These are phyloP conservation scores for Rubroboletus pulcherrimus DNA, from an alignment of 768 basidiomycete genomes.

Conservation along the genomic window DNA sequence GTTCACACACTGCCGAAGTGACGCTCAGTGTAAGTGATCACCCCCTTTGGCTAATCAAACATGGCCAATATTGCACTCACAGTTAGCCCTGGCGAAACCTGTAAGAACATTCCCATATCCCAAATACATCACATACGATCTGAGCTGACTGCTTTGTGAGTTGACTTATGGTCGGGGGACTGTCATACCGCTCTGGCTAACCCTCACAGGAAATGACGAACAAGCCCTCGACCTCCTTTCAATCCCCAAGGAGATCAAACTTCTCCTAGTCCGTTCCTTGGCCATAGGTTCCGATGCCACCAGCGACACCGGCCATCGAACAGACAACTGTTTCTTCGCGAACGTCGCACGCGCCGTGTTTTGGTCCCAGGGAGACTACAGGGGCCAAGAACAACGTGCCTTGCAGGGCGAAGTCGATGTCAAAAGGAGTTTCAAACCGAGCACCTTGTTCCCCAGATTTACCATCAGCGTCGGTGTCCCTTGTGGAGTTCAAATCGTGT, in stretches of 20 bases:
- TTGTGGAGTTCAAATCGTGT: neutral
- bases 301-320: conserved; percentile 35
- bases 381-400: conserved; percentile 31
- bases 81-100: conserved; percentile 51
- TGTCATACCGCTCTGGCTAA: conserved; percentile 48
- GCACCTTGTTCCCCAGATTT: conserved; percentile 43
- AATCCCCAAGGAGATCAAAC: conserved; percentile 34
- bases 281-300: conserved; percentile 48
- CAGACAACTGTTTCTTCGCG: conserved; percentile 45
- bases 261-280: conserved; percentile 46
- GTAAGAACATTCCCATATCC: conserved; percentile 23
- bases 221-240: conserved; percentile 51
- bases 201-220: conserved; percentile 40
- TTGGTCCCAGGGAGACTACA: conserved; percentile 36
- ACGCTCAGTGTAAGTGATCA: conserved; percentile 30
- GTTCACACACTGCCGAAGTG: conserved; percentile 28
- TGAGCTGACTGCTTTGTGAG: conserved; percentile 24
- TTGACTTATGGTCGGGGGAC: conserved; percentile 49
- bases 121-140: neutral
- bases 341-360: conserved; percentile 44
- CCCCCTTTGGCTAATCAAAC: neutral
- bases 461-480: conserved; percentile 35
- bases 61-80: neutral
- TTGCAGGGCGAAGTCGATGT: conserved; percentile 52
- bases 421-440: conserved; percentile 41